Evolutionary conservation across 2,329 filamentous ascomycete genomes (phyloP), one percentile per base, ranked within the genome.

Genomic region (Paramyrothecium sp.): DNA sequence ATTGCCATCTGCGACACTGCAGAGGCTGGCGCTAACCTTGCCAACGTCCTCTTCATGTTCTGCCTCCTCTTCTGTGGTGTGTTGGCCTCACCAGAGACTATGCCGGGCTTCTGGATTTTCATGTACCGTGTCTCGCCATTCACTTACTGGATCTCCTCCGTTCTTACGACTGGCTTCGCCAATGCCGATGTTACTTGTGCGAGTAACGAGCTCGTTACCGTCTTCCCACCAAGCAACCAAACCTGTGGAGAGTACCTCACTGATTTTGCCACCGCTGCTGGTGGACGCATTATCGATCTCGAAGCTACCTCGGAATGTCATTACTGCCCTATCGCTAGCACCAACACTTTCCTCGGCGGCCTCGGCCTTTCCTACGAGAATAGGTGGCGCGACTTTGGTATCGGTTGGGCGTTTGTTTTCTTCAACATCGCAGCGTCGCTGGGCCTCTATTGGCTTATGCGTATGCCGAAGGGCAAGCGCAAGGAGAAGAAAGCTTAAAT

Each of bases 81-180:
- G 23, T 77, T 92, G 58, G 85, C 85, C 1, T 71, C 77, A 2
- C 86, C 87, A 0, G 65, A 70, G 0, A 71, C 75, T 1, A 79
- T 91, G 48, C 88, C 89, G 0, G 76, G 81, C 2, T 90, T 91
- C 78, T 91, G 89, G 89, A 85, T 86, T 63, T 89, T 87, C 75
- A 87, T 89, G 83, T 90, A 90, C 71, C 81, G 87, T 41, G 73
- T 89, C 47, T 89, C 84, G 0, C 89, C 89, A 0, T 86, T 73
- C 26, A 72, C 68, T 1, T 73, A 73, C 30, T 56, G 69, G 2
- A 60, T 65, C 3, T 67, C 64, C 1, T 58, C 67, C 2, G 62
- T 72, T 8, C 8, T 73, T 17, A 61, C 67, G 1, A 64, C 67
- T 0, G 68, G 66, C 3, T 55, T 73, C 2, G 68, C 67, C 3